phyloP scores from a whole-genome alignment of 73 alveolate genomes.

The Blepharisma japonicum region DNA sequence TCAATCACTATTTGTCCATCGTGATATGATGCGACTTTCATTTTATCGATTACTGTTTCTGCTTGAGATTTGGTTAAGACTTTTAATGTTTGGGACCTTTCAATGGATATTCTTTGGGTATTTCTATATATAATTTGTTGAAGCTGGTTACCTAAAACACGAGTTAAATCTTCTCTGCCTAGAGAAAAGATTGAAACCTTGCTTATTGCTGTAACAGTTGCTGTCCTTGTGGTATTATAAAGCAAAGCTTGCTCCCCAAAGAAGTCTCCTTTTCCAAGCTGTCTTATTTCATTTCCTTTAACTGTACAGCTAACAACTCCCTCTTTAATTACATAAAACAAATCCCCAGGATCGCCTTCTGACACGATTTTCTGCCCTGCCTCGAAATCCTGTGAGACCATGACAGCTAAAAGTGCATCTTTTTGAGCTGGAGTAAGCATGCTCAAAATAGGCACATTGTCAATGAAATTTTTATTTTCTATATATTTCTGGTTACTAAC shows the following conservation, averaged over 20 bases:
- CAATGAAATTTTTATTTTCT: constrained; percentile 27
- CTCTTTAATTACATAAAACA: constrained; percentile 41
- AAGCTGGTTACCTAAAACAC: constrained; percentile 48
- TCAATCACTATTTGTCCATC: constrained; percentile 38
- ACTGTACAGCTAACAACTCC: constrained; percentile 56
- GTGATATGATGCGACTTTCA: constrained; percentile 41
- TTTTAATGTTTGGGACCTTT: constrained; percentile 41
- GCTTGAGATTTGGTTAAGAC: constrained; percentile 41
- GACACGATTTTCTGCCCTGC: constrained; percentile 45
- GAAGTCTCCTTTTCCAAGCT: constrained; percentile 75
- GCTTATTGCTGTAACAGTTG: constrained; percentile 79
- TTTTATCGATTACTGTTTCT: constrained; percentile 44
- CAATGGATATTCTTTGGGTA: constrained; percentile 52
- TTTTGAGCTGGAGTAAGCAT: constrained; percentile 11
- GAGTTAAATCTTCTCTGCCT: constrained; percentile 49
- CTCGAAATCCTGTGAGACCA: constrained; percentile 41
- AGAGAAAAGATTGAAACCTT: constrained; percentile 47
- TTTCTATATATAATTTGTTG: constrained; percentile 46
- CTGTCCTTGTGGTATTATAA: constrained; percentile 95
- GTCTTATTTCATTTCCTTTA: constrained; percentile 56
- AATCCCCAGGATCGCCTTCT: constrained; percentile 64
- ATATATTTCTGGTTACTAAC: constrained; percentile 22
- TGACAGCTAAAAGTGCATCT: constrained; percentile 28
- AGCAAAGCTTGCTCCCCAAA: constrained; percentile 97
- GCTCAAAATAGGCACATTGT: not conserved